phyloP scores from a whole-genome alignment of 2,329 filamentous ascomycete species.

The Diaporthe capsici region DNA sequence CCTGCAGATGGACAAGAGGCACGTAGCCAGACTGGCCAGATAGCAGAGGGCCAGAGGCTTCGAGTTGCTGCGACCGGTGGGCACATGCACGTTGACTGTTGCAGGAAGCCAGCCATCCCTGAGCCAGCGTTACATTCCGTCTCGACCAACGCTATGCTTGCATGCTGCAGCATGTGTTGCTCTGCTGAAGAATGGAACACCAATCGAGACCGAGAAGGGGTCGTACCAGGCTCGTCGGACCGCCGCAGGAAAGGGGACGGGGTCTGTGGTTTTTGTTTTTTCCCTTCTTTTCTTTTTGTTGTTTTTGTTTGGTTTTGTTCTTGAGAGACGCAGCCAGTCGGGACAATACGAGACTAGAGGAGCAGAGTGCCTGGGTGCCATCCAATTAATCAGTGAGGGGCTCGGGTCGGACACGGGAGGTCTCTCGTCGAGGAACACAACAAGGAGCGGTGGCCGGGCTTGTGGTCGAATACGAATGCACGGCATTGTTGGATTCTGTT shows the following conservation, averaged over 20 bases:
- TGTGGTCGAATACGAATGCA: slow-evolving; percentile 18
- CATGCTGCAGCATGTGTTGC: slow-evolving; percentile 10
- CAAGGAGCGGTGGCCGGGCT: slow-evolving; percentile 6
- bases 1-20: slow-evolving; percentile 2
- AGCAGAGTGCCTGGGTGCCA: neutral
- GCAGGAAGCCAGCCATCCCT: slow-evolving; percentile 20
- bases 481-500: neutral
- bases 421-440: slow-evolving; percentile 27
- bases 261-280: neutral
- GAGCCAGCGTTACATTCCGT: slow-evolving; percentile 29
- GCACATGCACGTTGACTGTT: slow-evolving; percentile 21
- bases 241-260: neutral
- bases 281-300: neutral
- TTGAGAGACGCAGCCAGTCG: neutral
- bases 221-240: slow-evolving; percentile 16
- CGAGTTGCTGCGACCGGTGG: slow-evolving; percentile 20
- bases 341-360: neutral
- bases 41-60: slow-evolving; percentile 6
- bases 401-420: slow-evolving; percentile 6
- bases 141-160: slow-evolving; percentile 23
- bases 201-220: slow-evolving; percentile 1
- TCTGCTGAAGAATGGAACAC: slow-evolving; percentile 10
- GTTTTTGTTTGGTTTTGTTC: neutral
- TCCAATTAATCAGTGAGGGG: slow-evolving; percentile 14
- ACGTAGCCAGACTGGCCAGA: neutral